These are phyloP conservation scores for Pichia rugopelliculosa DNA, from an alignment of 805 yeast genomes.

Conservation along the genomic window DNA sequence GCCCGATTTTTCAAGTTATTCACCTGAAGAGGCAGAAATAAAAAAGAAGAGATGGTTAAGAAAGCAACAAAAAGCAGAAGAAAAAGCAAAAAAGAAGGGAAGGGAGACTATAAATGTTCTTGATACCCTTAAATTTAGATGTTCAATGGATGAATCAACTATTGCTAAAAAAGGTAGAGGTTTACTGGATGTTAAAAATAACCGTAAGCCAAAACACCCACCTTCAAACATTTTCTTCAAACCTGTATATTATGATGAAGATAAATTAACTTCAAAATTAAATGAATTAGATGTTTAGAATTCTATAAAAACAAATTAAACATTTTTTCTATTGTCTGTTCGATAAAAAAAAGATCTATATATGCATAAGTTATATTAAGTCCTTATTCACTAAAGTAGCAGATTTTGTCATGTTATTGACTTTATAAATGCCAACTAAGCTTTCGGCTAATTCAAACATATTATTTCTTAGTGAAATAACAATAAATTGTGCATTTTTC, in stretches of 20 bases:
- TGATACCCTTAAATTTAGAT: constrained; percentile 9
- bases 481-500: constrained; percentile 92
- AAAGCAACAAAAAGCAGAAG: background rate
- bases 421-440: constrained; percentile 92
- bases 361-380: constrained; percentile 11
- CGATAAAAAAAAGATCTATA: background rate
- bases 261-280: constrained; percentile 5
- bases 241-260: constrained; percentile 8
- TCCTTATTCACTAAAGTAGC: constrained; percentile 69
- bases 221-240: constrained; percentile 12
- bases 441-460: constrained; percentile 97
- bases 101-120: background rate
- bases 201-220: constrained; percentile 7
- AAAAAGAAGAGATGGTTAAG: constrained; percentile 4
- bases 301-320: background rate
- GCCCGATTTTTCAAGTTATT: constrained; percentile 1
- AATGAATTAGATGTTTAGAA: constrained; percentile 8
- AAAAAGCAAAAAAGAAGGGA: constrained; percentile 6
- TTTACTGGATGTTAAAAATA: background rate
- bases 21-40: constrained; percentile 2
- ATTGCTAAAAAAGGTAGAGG: constrained; percentile 8
- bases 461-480: constrained; percentile 88
- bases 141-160: constrained; percentile 14
- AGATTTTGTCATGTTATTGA: constrained; percentile 82
- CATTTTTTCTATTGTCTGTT: background rate